Base-by-base conservation (phyloP, 2,329 filamentous ascomycete species). In the Fusarium heterosporum region DNA sequence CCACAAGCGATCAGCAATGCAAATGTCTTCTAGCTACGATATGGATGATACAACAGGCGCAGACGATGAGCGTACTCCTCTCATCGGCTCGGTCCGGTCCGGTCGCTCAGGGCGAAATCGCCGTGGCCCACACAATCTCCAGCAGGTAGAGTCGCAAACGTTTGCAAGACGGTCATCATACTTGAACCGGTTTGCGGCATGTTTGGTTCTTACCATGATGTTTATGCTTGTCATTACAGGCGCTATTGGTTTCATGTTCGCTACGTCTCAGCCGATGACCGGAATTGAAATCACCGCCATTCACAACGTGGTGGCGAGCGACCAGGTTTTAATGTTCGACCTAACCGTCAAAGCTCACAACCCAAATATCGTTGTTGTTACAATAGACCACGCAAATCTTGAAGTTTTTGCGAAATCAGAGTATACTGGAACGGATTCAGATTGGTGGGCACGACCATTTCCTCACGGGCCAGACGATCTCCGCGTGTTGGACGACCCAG, bases 361-460 rank as follows among this genome's bases (percentile, higher is more conserved):
- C 75, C 94, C 95, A 1, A 99, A 98, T 71, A 89, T 97, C 39
- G 91, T 98, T 38, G 89, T 93, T 3, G 91, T 99, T 40, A 91
- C 91, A 4, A 88, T 99, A 36, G 89, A 92, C 66, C 89, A 94
- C 45, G 90, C 96, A 74, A 93, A 98, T 75, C 84, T 98, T 57
- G 93, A 96, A 73, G 87, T 99, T 30, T 98, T 98, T 78, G 96
- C 96, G 29, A 97, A 96, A 78, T 97, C 93, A 61, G 93, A 92
- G 61, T 92, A 95, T 75, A 91, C 95, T 13, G 92, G 92, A n/a
- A 85, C 84, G 9, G 87, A 89, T 71, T 85, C 82, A 26, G 84
- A 87, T 73, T 88, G 87, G 86, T 85, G 85, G 84, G 81, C 82
- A 19, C 75, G 75, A 36, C 74, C 74, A n/a, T 54, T 64, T 40